phyloP scores from a whole-genome alignment of 2,329 filamentous ascomycete genomes.

The Aspergillus fumigatiaffinis region DNA sequence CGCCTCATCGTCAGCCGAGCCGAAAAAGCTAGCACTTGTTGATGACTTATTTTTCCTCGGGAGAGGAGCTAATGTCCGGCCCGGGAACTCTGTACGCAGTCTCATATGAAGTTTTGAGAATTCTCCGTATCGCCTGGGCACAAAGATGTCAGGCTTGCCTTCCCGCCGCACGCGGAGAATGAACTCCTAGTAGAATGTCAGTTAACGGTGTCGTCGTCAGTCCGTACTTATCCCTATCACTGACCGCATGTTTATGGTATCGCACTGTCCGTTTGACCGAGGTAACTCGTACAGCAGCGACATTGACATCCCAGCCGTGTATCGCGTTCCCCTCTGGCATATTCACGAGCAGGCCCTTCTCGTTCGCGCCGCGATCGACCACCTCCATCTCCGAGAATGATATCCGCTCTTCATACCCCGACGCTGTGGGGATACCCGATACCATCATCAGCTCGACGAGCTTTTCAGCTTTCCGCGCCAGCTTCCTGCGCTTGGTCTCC shows the following conservation, averaged over 20 bases:
- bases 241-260: constrained; percentile 84
- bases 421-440: constrained; percentile 89
- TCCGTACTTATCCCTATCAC: constrained; percentile 27
- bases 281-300: constrained; percentile 79
- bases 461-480: constrained; percentile 91
- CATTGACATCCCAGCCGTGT: constrained; percentile 96
- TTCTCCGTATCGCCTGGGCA: constrained; percentile 83
- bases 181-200: constrained; percentile 64
- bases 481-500: constrained; percentile 89
- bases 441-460: constrained; percentile 99
- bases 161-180: constrained; percentile 78
- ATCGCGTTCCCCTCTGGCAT: constrained; percentile 87
- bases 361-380: constrained; percentile 87
- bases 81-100: constrained; percentile 79
- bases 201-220: not conserved
- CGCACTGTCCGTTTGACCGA: constrained; percentile 81
- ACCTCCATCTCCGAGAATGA: constrained; percentile 96
- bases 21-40: constrained; percentile 58
- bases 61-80: constrained; percentile 79
- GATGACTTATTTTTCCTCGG: constrained; percentile 90
- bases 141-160: constrained; percentile 69
- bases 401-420: constrained; percentile 95
- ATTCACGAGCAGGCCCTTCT: constrained; percentile 80
- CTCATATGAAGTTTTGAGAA: constrained; percentile 76
- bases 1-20: constrained; percentile 66